Conservation (phyloP, 495 filamentous ascomycete genomes). For the Astrocystis sublimbata region DNA sequence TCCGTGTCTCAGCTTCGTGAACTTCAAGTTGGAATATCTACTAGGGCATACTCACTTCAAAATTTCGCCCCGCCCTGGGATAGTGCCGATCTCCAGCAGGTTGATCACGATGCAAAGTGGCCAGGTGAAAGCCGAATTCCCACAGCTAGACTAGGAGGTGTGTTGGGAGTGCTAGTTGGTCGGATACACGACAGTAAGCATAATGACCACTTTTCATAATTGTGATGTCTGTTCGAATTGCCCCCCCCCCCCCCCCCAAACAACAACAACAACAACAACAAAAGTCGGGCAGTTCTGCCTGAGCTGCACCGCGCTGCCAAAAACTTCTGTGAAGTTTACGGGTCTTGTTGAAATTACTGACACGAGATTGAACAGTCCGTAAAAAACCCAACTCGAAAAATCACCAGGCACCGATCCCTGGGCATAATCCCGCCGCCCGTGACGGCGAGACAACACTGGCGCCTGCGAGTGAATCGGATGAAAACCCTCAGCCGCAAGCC, state of each 20-base stretch:
- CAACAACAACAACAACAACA: too few relatives aligned
- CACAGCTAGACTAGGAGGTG: slow-evolving; percentile 61
- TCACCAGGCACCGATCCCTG: slow-evolving; percentile 3
- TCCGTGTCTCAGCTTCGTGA: slow-evolving; percentile 70
- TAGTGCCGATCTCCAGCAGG: slow-evolving; percentile 55
- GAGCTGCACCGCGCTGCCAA: background rate
- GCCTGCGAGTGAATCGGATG: background rate
- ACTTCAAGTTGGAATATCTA: slow-evolving; percentile 76
- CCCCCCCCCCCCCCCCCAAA: too few relatives aligned
- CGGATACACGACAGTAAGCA: slow-evolving; percentile 61
- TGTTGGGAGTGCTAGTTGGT: slow-evolving; percentile 70
- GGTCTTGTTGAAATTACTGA: background rate
- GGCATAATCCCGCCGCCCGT: background rate
- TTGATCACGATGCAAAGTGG: slow-evolving; percentile 56
- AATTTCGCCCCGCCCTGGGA: slow-evolving; percentile 67
- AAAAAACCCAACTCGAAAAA: slow-evolving; percentile 19
- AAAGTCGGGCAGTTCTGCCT: too few relatives aligned
- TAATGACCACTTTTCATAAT: background rate
- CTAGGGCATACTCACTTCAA: slow-evolving; percentile 50
- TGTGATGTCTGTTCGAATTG: background rate
- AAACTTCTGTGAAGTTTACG: background rate
- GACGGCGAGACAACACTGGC: background rate
- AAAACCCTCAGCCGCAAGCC: background rate
- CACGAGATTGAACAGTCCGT: slow-evolving; percentile 6
- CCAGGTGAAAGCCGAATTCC: slow-evolving; percentile 52